Base-by-base conservation (phyloP, 1,284 basidiomycete genomes). In the Heimioporus retisporus region DNA sequence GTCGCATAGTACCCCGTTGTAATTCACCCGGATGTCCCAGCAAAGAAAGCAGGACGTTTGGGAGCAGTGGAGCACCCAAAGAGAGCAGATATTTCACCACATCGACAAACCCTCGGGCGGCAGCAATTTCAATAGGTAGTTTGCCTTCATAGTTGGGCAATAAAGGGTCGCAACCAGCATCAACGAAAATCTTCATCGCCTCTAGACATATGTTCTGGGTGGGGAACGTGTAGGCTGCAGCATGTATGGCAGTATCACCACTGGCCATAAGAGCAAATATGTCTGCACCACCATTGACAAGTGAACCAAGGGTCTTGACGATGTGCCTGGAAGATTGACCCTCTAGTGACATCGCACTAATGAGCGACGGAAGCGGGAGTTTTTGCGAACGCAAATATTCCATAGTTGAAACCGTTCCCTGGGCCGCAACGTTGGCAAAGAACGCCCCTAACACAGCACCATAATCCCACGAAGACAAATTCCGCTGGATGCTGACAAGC, bases 61-160 rank as follows among this genome's bases (percentile, higher is more conserved):
- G 11, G 5, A n/a, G 59, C 8, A 51, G 23, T 4, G 51, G 42
- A 7, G 43, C 16, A 11, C 23, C 6, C 1, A 1, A 13, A 44
- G 53, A 66, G 31, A 66, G 46, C 21, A 68, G 23, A 19, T 18
- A 68, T 42, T 57, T 10, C 46, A 53, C 60, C 4, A 69, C 40
- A 2, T 7, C 31, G 3, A 16, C 2, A 2, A 6, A 25, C 7
- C 2, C 5, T 4, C 23, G 10, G 31, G 25, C 16, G 5, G 15
- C 31, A 18, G 65, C 50, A 15, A 53, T 4, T 15, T 66, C 3
- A 6, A 65, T 66, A 21, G 64, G 50, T 23, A 46, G 21, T 13
- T 18, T 1, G 6, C 19, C 35, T 6, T 1, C 0, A 13, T 1
- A 4, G 21, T 61, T 31, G 25, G 16, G 18, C 16, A 44, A 8